phyloP scores from a whole-genome alignment of 805 yeast species.

The Zygotorulaspora danielsina region DNA sequence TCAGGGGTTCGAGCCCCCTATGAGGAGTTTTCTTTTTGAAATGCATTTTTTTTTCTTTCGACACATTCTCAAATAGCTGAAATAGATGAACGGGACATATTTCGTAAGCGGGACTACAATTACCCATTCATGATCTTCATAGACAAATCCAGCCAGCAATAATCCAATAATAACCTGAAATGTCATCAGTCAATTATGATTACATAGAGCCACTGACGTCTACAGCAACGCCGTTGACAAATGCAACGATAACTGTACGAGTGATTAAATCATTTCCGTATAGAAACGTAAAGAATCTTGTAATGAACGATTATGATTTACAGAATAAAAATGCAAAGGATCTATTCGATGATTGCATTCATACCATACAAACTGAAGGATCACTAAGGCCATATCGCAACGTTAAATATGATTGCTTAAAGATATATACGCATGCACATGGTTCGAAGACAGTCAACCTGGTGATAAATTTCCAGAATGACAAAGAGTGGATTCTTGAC shows the following conservation, averaged over 20 bases:
- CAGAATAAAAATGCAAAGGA: conserved; percentile 60
- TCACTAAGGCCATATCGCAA: conserved; percentile 78
- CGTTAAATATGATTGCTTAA: conserved; percentile 67
- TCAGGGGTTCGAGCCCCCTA: conserved; percentile 51
- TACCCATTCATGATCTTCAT: too few species aligned
- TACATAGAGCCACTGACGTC: conserved; percentile 75
- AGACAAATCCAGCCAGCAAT: neutral
- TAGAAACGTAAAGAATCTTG: conserved; percentile 76
- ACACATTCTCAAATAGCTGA: too few species aligned
- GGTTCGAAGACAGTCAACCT: conserved; percentile 90
- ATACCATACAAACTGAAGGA: conserved; percentile 52
- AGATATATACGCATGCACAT: conserved; percentile 91
- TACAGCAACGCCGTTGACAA: conserved; percentile 58
- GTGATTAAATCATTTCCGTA: conserved; percentile 88
- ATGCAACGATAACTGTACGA: conserved; percentile 77
- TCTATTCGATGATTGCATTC: conserved; percentile 49
- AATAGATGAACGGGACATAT: too few species aligned
- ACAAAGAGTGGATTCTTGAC: conserved; percentile 61
- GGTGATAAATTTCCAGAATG: conserved; percentile 84
- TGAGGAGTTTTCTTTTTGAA: conserved; percentile 39
- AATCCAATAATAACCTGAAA: too few species aligned
- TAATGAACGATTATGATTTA: conserved; percentile 67
- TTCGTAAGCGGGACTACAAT: too few species aligned
- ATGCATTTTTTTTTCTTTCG: too few species aligned
- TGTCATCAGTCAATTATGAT: conserved; percentile 34